phyloP scores from a whole-genome alignment of 106 monocot genomes.

The Dioscorea zingiberensis region DNA sequence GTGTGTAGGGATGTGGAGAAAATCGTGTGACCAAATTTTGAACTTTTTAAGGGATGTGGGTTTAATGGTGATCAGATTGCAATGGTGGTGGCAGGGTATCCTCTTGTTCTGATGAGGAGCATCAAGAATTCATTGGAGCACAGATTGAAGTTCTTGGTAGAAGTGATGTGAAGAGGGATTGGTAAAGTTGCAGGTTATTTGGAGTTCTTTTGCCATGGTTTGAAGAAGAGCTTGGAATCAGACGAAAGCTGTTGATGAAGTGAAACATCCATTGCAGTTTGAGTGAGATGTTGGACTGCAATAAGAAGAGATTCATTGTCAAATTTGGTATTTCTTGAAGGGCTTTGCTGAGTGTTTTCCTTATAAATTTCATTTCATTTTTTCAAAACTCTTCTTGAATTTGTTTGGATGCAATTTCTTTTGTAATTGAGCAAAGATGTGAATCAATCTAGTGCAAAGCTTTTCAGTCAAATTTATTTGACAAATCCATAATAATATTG shows the following conservation, averaged over 20 bases:
- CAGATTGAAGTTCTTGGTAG: slow-evolving; percentile 64
- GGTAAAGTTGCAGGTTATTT: slow-evolving; percentile 57
- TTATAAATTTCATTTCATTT: too few relatives aligned
- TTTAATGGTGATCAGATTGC: slow-evolving; percentile 45
- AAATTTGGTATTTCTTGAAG: slow-evolving; percentile 44
- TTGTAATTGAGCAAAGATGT: too few relatives aligned
- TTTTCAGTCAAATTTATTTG: too few relatives aligned
- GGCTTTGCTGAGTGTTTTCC: too few relatives aligned
- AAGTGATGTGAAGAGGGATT: slow-evolving; percentile 69
- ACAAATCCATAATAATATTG: too few relatives aligned
- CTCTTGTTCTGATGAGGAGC: slow-evolving; percentile 84
- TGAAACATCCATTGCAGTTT: slow-evolving; percentile 22
- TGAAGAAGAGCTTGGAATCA: slow-evolving; percentile 81
- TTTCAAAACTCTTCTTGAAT: too few relatives aligned
- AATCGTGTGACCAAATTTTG: slow-evolving; percentile 56
- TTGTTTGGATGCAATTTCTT: too few relatives aligned
- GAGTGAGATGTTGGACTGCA: too few relatives aligned
- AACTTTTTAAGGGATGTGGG: slow-evolving; percentile 47
- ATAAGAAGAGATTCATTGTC: too few relatives aligned
- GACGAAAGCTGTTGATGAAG: slow-evolving; percentile 53
- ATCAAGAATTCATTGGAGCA: slow-evolving; percentile 69
- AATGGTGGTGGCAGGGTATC: slow-evolving; percentile 60
- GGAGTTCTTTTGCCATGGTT: slow-evolving; percentile 70
- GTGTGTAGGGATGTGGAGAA: slow-evolving; percentile 69
- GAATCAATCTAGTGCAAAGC: too few relatives aligned